Base-by-base conservation (phyloP, 352 stramenopile species). In the Pythium folliculosum region DNA sequence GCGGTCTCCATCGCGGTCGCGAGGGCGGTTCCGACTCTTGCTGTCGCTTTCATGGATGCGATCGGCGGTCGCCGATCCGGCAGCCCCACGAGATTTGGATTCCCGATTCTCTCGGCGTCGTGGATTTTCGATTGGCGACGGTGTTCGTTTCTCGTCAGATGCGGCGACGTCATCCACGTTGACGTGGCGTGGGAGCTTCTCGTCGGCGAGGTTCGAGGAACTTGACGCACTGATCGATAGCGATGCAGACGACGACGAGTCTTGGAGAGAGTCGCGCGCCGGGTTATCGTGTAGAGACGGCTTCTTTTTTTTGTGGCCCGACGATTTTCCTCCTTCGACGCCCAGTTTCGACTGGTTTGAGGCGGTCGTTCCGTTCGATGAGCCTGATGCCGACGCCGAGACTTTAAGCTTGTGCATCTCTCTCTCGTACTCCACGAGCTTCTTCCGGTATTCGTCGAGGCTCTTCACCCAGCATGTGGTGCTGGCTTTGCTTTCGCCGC, bases 401-500 rank as follows among this genome's bases (percentile, higher is more conserved):
- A 58, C 38, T 1, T 69, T 49, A 47, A 68, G 44, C 17, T 74
- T 75, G 14, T 78, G 76, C 58, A 87, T 72, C 22, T 90, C 75
- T 54, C 89, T 92, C 66, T 92, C 83, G 69, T 84, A 90, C 65
- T 88, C 81, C 25, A 77, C 52, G 9, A 85, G 48, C 52, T 92
- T 88, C 55, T 81, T 86, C 48, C 85, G 84, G 51, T 95, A 94
- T n/a, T 86, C 77, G 38, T 95, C 84, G 5, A 95, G 75, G 51
- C 83, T 92, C 22, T 87, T 84, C 8, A 92, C 85, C 87, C 87
- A 95, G 61, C 86, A 93, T 19, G 75, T 71, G 1, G 87, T 89
- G 57, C 82, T 87, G 30, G 87, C 85, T 63, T 94, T 95, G 78
- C 87, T 95, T 40, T 95, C 87, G 45, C 83, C 85, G 30, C 86